Evolutionary conservation across 495 filamentous ascomycete species (phyloP), one percentile per base, ranked within the genome.

Genomic region (Hypoxylon cercidicola): DNA sequence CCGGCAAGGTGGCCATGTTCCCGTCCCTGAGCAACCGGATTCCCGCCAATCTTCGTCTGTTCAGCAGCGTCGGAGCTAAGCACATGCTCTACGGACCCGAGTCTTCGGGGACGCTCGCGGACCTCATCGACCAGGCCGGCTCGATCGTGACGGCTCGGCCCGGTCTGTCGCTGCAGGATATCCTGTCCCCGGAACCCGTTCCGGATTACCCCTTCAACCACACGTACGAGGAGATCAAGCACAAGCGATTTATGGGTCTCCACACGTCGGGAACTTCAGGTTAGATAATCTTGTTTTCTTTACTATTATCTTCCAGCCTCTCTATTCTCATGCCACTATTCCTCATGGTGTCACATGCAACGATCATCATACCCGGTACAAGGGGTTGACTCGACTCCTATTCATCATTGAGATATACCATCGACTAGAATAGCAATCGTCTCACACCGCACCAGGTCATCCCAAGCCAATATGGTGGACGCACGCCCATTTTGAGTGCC

Each of bases 401-500:
- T 28, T 28, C 7, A 28, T 28, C 7, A 28, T 28, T 28, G 25
- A 28, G 7, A 3, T 20, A 6, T 37, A 40, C 48, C 25, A 47
- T 18, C 46, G 15, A 13, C 16, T 19, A 23, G n/a, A 13, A 2
- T 13, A 4, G 18, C 21, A 43, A 40, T 35, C 40, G 3, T 66
- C 70, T 54, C 40, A 62, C 32, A 46, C n/a, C 51, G 23, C 60
- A 63, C 40, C 54, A 66, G 70, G 70, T 28, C 70, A 72, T 35
- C 70, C 70, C 0, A 72, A 72, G 45, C 67, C 67, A 9, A 70
- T 72, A 1, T 72, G 65, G 56, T 72, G 70, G 70, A 72, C 68
- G 7, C 70, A 72, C 41, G 39, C 60, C 1, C 66, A 69, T 25
- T 53, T 70, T 11, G 51, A 60, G 19, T 64, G 60, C n/a, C 49